phyloP scores from a whole-genome alignment of 2,329 filamentous ascomycete genomes.

The Apiospora sp. region DNA sequence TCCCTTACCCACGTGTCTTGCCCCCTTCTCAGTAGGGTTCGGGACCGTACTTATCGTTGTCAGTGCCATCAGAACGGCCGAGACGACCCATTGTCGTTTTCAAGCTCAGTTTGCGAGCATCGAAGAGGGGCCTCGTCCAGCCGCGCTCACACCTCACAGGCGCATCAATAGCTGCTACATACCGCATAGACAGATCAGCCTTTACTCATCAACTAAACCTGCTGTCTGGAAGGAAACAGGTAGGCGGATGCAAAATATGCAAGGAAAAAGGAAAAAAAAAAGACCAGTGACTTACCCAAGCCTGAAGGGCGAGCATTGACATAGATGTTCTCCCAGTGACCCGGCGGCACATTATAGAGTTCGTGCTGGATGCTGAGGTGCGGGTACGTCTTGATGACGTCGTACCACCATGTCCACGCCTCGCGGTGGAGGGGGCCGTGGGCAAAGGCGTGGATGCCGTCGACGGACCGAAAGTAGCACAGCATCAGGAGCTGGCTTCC shows the following conservation, averaged over 20 bases:
- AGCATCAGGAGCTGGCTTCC: conserved; percentile 1
- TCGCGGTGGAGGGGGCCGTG: not conserved
- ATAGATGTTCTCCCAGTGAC: not conserved
- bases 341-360: not conserved
- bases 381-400: not conserved
- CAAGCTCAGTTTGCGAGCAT: not conserved
- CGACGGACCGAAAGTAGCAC: conserved; percentile 13
- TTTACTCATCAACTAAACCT: too few relatives aligned
- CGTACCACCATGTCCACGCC: not conserved
- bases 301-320: not conserved
- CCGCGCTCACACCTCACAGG: not conserved
- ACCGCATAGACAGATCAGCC: not conserved
- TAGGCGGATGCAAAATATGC: not conserved
- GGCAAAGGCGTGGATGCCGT: not conserved
- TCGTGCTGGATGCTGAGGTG: conserved; percentile 10
- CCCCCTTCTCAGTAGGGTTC: not conserved
- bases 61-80: not conserved
- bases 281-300: not conserved
- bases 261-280: too few relatives aligned
- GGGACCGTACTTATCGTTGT: not conserved
- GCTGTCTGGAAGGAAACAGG: too few relatives aligned
- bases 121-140: not conserved
- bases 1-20: not conserved
- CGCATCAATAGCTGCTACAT: not conserved
- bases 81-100: conserved; percentile 4